Percentiles rank a stretch among this genome's conserved stretches.
Evolutionary conservation across 2,329 filamentous ascomycete genomes (phyloP).

Genomic region (Exophiala sp.): DNA sequence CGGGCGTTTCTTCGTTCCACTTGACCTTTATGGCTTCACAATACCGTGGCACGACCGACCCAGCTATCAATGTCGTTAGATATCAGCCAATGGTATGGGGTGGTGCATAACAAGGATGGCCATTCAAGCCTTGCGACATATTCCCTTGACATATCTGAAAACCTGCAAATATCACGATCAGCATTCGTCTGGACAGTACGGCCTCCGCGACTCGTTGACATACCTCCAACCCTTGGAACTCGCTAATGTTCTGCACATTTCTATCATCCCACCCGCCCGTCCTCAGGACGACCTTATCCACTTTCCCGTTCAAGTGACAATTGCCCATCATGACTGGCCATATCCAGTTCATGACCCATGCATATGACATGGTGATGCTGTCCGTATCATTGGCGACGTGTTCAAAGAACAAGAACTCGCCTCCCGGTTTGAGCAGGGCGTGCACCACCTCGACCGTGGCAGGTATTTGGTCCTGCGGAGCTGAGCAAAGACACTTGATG

Average conservation of each 20-base stretch:
- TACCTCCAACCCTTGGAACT: slow-evolving; percentile 21
- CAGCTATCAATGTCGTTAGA: background rate
- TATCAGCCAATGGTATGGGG: background rate
- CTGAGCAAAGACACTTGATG: slow-evolving; percentile 44
- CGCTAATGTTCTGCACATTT: slow-evolving; percentile 12
- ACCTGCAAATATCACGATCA: slow-evolving; percentile 8
- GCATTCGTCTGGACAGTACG: no score
- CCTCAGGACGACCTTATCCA: slow-evolving; percentile 21
- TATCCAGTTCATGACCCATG: slow-evolving; percentile 23
- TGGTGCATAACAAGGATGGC: background rate
- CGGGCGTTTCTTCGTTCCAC: no score
- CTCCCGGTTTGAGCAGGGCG: slow-evolving; percentile 45
- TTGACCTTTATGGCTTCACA: no score
- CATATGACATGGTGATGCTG: slow-evolving; percentile 18
- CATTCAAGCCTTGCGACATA: slow-evolving; percentile 17
- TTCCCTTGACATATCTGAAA: slow-evolving; percentile 22
- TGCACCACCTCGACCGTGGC: slow-evolving; percentile 38
- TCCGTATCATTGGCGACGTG: slow-evolving; percentile 31
- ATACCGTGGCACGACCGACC: background rate
- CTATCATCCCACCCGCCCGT: slow-evolving; percentile 22
- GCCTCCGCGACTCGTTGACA: background rate
- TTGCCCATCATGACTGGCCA: slow-evolving; percentile 26
- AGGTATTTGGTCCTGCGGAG: slow-evolving; percentile 18
- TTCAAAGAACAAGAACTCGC: slow-evolving; percentile 48
- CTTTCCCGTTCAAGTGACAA: slow-evolving; percentile 25